A percentile compares a stretch with the other conserved stretches of the same genome.
phyloP scores from a whole-genome alignment of 139 green algal genomes.

The Spirogloea muscicola region DNA sequence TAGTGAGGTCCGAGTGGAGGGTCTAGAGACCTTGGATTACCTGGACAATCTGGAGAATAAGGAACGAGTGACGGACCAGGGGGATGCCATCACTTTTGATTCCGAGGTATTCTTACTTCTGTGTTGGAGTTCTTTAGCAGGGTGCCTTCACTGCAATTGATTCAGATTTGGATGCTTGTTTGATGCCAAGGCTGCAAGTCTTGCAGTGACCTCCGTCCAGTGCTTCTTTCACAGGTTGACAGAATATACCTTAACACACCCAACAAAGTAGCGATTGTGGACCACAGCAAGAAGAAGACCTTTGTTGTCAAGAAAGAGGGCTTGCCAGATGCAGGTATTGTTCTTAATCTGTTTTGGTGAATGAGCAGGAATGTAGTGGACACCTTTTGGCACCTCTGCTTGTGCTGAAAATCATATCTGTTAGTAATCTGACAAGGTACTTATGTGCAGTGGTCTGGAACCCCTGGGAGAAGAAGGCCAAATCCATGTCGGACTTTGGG shows the following conservation, averaged over 20 bases:
- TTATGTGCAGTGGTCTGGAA: constrained; percentile 55
- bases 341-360: neutral
- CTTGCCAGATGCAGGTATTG: constrained; percentile 43
- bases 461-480: constrained; percentile 53
- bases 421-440: neutral
- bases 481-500: constrained; percentile 46
- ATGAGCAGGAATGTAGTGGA: constrained; percentile 17
- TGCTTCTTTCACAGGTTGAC: constrained; percentile 41
- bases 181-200: neutral
- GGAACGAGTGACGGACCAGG: constrained; percentile 31
- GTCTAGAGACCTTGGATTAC: constrained; percentile 18
- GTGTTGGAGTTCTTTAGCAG: too few relatives aligned
- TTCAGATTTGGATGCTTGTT: neutral
- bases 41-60: constrained; percentile 31
- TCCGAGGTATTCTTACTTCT: constrained; percentile 15
- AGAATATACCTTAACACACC: constrained; percentile 53
- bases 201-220: neutral
- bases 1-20: constrained; percentile 23
- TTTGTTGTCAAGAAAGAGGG: constrained; percentile 36
- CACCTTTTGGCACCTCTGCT: neutral
- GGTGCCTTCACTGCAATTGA: too few relatives aligned
- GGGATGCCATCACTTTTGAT: constrained; percentile 30
- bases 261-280: constrained; percentile 40
- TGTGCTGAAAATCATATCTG: neutral
- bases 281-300: constrained; percentile 20